Base-by-base conservation (phyloP, 495 filamentous ascomycete genomes). In the Acidomyces sp. region DNA sequence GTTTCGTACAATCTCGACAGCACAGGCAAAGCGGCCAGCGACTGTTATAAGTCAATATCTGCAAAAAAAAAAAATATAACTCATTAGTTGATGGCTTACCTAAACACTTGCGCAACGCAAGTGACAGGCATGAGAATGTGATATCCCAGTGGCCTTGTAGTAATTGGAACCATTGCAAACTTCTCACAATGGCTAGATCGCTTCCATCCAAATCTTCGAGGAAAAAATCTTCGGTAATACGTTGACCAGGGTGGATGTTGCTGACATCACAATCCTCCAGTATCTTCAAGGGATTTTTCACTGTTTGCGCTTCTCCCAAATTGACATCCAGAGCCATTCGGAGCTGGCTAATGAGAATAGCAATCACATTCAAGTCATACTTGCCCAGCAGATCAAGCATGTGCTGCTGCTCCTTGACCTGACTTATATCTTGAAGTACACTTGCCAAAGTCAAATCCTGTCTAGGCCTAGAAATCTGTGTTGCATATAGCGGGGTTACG, bases 401-500 rank as follows among this genome's bases (percentile, higher is more conserved):
- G 26, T 60, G 56, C 19, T 55, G 51, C 39, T 69, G 65, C 43
- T 77, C 69, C 5, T 68, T 58, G 9, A 52, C 34, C 31, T 63
- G 60, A 12, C 58, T 63, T 34, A 80, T 59, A 34, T 69, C 64
- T 24, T 71, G 68, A 19, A 82, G 61, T 23, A 76, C 68, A 19
- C 71, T 61, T 42, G 67, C 74, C 5, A 82, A 51, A 12, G 64
- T 65, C 32, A 66, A 57, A 43, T 72, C 66, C 32, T 56, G 48
- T 36, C 68, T 59, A 1, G 57, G 43, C 0, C 56, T 60, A 5
- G 71, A 69, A 2, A 97, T 65, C 49, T 80, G 75, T 19, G 83
- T 79, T 26, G 80, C 86, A 60, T 99, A 99, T 2, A 88, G 65
- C 3, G 88, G 87, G 37, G 92, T 76, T 28, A 87, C 59, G 34